Conservation (phyloP, 164 flowering plant genomes). For the Kingdonia uniflora region DNA sequence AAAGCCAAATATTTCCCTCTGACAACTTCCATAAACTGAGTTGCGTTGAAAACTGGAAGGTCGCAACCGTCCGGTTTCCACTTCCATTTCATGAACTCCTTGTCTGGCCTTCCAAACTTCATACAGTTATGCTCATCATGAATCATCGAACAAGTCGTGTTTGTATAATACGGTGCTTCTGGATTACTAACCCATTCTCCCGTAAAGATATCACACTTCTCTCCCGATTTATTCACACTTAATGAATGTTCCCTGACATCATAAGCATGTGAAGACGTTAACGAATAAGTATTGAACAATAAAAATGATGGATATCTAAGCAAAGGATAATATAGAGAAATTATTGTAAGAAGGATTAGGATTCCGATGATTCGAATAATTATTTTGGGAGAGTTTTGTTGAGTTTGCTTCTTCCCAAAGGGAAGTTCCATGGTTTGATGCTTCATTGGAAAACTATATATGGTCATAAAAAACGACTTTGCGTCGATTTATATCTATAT, state of each 20-base stretch:
- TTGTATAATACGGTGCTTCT: slow-evolving; percentile 54
- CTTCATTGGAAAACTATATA: slow-evolving; percentile 17
- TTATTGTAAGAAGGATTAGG: slow-evolving; percentile 20
- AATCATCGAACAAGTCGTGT: slow-evolving; percentile 55
- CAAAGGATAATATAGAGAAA: slow-evolving; percentile 21
- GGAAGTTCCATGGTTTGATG: slow-evolving; percentile 22
- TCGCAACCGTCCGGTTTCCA: slow-evolving; percentile 79
- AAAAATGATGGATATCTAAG: slow-evolving; percentile 9
- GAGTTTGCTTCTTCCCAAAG: slow-evolving; percentile 12
- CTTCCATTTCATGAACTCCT: slow-evolving; percentile 59
- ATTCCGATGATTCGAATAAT: slow-evolving; percentile 11
- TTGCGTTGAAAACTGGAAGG: slow-evolving; percentile 47
- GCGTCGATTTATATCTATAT: no score
- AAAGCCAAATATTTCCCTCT: slow-evolving; percentile 59
- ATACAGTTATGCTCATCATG: slow-evolving; percentile 73
- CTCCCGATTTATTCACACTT: neutral
- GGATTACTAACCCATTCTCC: slow-evolving; percentile 71
- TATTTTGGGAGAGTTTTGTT: slow-evolving; percentile 15
- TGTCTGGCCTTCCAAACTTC: slow-evolving; percentile 61
- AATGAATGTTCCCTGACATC: neutral
- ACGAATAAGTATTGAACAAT: neutral
- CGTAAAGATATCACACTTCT: slow-evolving; percentile 41
- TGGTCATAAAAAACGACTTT: no score
- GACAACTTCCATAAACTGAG: slow-evolving; percentile 41
- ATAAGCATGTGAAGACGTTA: slow-evolving; percentile 5